Percentiles rank a stretch among this genome's conserved stretches.
Conservation (phyloP, 225 moss, liverwort and hornwort species). For the Neckera pumila region DNA sequence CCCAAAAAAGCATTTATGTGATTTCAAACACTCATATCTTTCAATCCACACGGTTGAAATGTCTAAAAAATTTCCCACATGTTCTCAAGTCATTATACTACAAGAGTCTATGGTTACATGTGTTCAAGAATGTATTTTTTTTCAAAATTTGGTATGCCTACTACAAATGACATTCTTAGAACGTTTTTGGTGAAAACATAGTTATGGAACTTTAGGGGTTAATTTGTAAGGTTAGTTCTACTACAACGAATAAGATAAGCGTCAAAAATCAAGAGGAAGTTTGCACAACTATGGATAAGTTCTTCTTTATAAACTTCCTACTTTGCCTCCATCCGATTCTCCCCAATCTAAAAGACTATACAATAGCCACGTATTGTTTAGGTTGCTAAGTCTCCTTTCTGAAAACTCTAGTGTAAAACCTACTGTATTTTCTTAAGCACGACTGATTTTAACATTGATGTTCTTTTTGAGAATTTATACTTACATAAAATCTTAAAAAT, state of each 20-base stretch:
- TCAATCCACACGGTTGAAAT: no score
- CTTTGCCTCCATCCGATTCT: rapidly evolving
- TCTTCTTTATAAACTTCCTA: not conserved
- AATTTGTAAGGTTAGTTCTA: not conserved
- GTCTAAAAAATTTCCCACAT: no score
- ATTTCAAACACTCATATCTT: no score
- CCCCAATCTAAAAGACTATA: not conserved
- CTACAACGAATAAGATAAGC: not conserved
- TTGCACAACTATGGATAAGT: rapidly evolving
- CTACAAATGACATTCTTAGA: no score
- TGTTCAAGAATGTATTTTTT: no score
- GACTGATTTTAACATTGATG: not conserved
- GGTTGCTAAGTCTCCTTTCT: not conserved
- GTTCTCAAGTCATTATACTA: no score
- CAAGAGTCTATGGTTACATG: no score
- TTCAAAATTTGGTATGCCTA: no score
- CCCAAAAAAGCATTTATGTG: no score
- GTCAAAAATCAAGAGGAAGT: rapidly evolving
- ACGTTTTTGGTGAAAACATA: no score
- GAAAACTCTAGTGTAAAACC: not conserved
- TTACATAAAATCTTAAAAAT: not conserved
- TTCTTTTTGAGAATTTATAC: not conserved
- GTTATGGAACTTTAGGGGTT: no score
- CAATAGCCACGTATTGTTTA: not conserved
- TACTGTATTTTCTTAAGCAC: not conserved